Conservation (phyloP, 1,284 basidiomycete species). For the Acaromyces ingoldii region DNA sequence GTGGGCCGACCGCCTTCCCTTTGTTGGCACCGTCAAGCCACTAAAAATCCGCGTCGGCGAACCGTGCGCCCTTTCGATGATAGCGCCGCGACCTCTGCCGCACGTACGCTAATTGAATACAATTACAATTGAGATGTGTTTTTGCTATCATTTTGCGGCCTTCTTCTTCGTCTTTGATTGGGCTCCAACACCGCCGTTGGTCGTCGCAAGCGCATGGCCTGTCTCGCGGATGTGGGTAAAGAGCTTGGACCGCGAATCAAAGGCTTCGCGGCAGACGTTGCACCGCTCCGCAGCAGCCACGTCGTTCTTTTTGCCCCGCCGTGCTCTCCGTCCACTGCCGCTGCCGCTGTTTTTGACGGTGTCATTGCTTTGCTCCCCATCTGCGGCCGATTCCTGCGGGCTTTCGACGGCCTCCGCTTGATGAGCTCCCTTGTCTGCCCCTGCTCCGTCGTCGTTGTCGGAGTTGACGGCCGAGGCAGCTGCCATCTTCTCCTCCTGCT, state of each 20-base stretch:
- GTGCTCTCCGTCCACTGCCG: not conserved
- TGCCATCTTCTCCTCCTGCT: slow-evolving; percentile 7
- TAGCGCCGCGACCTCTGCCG: too few relatives aligned
- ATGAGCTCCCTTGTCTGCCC: slow-evolving; percentile 16
- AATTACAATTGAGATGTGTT: too few relatives aligned
- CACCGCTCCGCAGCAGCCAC: slow-evolving; percentile 54
- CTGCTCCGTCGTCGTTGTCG: slow-evolving; percentile 24
- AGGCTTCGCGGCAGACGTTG: slow-evolving; percentile 66
- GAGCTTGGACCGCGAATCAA: slow-evolving; percentile 70
- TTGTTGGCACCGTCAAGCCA: too few relatives aligned
- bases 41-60: too few relatives aligned
- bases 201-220: slow-evolving; percentile 67
- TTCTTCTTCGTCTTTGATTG: too few relatives aligned
- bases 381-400: slow-evolving; percentile 42
- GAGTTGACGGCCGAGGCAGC: slow-evolving; percentile 6
- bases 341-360: slow-evolving; percentile 11
- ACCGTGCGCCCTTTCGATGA: too few relatives aligned
- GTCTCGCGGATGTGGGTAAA: slow-evolving; percentile 70
- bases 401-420: slow-evolving; percentile 5
- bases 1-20: too few relatives aligned
- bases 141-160: too few relatives aligned
- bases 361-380: slow-evolving; percentile 22
- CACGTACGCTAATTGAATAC: too few relatives aligned
- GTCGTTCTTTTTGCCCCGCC: not conserved
- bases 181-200: too few relatives aligned